These are phyloP conservation scores for Adansonia rubrostipa DNA, from an alignment of 441 rosid species.

Conservation along the genomic window DNA sequence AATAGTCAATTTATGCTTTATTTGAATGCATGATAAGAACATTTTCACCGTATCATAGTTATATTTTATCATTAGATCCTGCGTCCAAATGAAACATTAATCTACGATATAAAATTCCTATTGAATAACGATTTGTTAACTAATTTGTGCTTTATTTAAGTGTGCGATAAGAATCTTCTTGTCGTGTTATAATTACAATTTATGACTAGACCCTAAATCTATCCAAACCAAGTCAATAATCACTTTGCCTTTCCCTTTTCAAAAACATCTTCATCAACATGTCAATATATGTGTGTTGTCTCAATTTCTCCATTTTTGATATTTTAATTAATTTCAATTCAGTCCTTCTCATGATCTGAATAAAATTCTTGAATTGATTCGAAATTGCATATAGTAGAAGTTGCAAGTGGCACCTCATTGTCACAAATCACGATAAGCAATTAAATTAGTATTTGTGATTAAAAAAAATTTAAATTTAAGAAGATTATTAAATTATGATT, in stretches of 20 bases:
- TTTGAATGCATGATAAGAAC: no score
- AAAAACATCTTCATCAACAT: constrained; percentile 10
- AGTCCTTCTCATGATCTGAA: constrained; percentile 24
- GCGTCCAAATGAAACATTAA: no score
- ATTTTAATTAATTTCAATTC: constrained; percentile 38
- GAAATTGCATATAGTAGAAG: neutral
- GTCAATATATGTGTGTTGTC: constrained; percentile 19
- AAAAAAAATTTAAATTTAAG: neutral
- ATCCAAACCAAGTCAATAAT: neutral
- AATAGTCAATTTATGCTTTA: no score
- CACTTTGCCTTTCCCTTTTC: constrained; percentile 14
- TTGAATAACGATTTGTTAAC: neutral
- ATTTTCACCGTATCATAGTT: no score
- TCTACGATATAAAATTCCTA: no score
- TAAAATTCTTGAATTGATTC: constrained; percentile 13
- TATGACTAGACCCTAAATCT: neutral
- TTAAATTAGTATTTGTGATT: neutral
- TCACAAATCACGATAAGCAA: constrained; percentile 13
- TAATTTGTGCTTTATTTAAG: neutral
- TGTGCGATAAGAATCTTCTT: neutral
- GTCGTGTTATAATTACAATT: neutral
- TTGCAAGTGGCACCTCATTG: constrained; percentile 14
- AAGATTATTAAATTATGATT: constrained; percentile 1
- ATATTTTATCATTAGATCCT: no score
- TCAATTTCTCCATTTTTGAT: neutral